These are phyloP conservation scores for Backusella parvicylindrica DNA, from an alignment of 192 early-diverging fungal genomes.

Conservation along the genomic window DNA sequence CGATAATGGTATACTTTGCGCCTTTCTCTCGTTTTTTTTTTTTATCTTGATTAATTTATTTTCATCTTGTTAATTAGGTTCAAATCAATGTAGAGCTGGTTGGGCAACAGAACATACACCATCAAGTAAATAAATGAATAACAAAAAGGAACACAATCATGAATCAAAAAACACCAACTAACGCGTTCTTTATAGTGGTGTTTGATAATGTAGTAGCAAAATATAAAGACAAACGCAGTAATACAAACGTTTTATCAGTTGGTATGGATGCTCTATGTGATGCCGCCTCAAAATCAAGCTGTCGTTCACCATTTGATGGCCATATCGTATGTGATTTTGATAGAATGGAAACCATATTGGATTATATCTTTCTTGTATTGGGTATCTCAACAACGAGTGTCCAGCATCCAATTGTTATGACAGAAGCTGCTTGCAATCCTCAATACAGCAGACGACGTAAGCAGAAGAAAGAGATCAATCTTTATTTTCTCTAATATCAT, in stretches of 20 bases:
- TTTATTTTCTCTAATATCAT: not conserved
- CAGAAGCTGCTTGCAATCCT: slow-evolving; percentile 80
- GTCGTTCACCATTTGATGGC: slow-evolving; percentile 62
- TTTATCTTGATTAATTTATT: not conserved
- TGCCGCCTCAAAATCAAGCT: slow-evolving; percentile 46
- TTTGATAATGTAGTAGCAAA: slow-evolving; percentile 72
- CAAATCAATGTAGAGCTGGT: slow-evolving; percentile 75
- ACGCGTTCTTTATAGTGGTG: slow-evolving; percentile 47
- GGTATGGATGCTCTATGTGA: slow-evolving; percentile 68
- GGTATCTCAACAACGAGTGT: slow-evolving; percentile 70
- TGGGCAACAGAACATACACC: slow-evolving; percentile 69
- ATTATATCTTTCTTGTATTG: slow-evolving; percentile 81
- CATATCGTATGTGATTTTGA: slow-evolving; percentile 71
- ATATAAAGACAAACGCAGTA: slow-evolving; percentile 55
- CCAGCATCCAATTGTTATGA: slow-evolving; percentile 83
- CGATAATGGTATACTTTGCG: slow-evolving; percentile 53
- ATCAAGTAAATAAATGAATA: slow-evolving; percentile 51
- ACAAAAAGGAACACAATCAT: no score
- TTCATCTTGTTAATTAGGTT: slow-evolving; percentile 39
- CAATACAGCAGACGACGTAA: slow-evolving; percentile 70
- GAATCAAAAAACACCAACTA: no score
- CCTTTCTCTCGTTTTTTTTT: not conserved
- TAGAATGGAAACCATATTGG: slow-evolving; percentile 74
- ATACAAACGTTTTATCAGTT: slow-evolving; percentile 44
- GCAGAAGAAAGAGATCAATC: not conserved